These are phyloP conservation scores for Styphnolobium japonicum DNA, from an alignment of 306 rosid species.

Conservation along the genomic window DNA sequence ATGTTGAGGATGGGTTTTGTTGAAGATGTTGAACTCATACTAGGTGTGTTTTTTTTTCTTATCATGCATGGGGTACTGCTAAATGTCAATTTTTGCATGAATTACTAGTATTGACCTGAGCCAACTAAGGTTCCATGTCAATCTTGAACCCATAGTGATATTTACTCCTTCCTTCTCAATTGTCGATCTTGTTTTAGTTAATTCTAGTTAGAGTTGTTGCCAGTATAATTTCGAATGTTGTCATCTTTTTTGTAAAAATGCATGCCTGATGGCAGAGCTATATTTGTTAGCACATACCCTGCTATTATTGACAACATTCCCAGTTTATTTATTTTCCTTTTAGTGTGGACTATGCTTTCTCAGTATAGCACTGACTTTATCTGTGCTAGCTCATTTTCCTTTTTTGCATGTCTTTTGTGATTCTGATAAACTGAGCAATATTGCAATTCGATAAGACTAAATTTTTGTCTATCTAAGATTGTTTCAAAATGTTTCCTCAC, in stretches of 20 bases:
- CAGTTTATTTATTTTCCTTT: neutral
- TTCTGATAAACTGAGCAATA: neutral
- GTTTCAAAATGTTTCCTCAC: neutral
- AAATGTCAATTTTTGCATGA: neutral
- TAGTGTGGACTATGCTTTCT: neutral
- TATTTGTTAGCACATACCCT: neutral
- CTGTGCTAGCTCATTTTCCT: neutral
- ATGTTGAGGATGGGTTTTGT: constrained; percentile 91
- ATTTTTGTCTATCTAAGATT: neutral
- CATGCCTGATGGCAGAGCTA: neutral
- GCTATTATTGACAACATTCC: neutral
- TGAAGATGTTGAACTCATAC: constrained; percentile 86
- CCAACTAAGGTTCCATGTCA: too few relatives aligned
- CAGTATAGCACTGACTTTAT: neutral
- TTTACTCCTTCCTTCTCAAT: neutral
- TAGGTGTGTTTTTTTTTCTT: constrained; percentile 47
- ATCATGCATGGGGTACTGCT: neutral
- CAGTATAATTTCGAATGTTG: neutral
- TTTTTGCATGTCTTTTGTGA: neutral
- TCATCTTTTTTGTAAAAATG: neutral
- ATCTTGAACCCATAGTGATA: neutral
- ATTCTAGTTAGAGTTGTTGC: neutral
- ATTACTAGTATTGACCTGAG: neutral
- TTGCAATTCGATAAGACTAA: neutral
- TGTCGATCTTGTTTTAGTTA: neutral